phyloP scores from a whole-genome alignment of 177 flowering plant genomes.

The Vitis hybrid region DNA sequence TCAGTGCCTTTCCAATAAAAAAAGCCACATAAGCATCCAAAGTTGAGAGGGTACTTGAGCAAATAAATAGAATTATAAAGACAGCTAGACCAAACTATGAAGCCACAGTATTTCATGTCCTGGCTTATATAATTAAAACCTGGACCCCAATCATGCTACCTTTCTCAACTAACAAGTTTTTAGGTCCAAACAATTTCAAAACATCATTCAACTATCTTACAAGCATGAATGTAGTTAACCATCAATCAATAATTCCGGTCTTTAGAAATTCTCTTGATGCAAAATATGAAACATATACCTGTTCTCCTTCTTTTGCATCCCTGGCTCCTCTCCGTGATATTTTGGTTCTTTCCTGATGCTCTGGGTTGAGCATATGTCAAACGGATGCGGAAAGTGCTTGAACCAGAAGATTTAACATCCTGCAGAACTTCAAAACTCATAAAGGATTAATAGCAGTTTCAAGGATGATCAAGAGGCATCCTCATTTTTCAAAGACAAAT shows the following conservation, averaged over 20 bases:
- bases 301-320: slow-evolving; percentile 58
- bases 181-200: neutral
- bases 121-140: too few relatives aligned
- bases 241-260: neutral
- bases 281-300: slow-evolving; percentile 36
- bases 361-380: slow-evolving; percentile 53
- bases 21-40: neutral
- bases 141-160: too few relatives aligned
- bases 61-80: too few relatives aligned
- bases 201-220: neutral
- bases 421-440: slow-evolving; percentile 38
- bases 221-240: neutral
- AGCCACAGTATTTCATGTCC: too few relatives aligned
- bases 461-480: neutral
- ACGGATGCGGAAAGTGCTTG: slow-evolving; percentile 61
- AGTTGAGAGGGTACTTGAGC: neutral
- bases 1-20: slow-evolving; percentile 10
- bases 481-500: neutral
- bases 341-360: slow-evolving; percentile 26
- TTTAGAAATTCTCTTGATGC: neutral
- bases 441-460: slow-evolving; percentile 4
- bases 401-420: slow-evolving; percentile 46
- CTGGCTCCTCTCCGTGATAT: slow-evolving; percentile 24
- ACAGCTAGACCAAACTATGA: too few relatives aligned
- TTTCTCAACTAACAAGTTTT: neutral